Percentiles rank a stretch among this genome's conserved stretches.
Evolutionary conservation across 2,329 filamentous ascomycete genomes (phyloP).

Genomic region (Diaporthe sp.): DNA sequence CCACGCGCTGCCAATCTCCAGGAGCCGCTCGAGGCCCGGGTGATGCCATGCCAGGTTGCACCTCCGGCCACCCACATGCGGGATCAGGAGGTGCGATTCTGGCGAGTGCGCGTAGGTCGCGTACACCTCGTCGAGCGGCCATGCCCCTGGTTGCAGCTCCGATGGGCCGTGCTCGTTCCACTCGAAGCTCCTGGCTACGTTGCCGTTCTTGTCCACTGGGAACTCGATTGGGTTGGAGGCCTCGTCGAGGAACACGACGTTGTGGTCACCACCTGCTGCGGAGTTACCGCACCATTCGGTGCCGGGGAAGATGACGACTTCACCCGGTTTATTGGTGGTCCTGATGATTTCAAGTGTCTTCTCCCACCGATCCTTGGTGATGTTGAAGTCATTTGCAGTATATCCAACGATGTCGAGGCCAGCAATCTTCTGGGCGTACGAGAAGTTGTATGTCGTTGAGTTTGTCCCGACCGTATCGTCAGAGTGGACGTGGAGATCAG

Average conservation of each 20-base stretch:
- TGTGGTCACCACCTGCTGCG: conserved; percentile 48
- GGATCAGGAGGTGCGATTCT: conserved; percentile 47
- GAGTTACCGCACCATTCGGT: conserved; percentile 50
- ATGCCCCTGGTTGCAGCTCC: conserved; percentile 45
- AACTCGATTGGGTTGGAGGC: conserved; percentile 42
- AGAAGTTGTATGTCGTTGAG: conserved; percentile 48
- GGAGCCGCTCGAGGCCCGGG: conserved; percentile 46
- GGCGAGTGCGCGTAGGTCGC: conserved; percentile 47
- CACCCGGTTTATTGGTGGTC: conserved; percentile 38
- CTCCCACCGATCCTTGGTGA: conserved; percentile 47
- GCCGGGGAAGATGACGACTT: conserved; percentile 45
- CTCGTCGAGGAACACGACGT: conserved; percentile 48
- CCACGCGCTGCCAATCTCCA: conserved; percentile 50
- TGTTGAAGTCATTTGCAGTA: conserved; percentile 52
- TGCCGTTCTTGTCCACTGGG: conserved; percentile 44
- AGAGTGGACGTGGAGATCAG: conserved; percentile 50
- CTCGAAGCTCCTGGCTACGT: conserved; percentile 49
- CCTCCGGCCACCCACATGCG: conserved; percentile 48
- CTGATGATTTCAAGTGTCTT: conserved; percentile 42
- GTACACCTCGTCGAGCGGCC: conserved; percentile 50
- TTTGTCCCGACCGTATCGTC: conserved; percentile 51
- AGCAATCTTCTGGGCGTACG: conserved; percentile 47
- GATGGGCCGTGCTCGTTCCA: conserved; percentile 48
- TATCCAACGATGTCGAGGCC: conserved; percentile 50
- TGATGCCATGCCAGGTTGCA: conserved; percentile 50